Conservation (phyloP, 2,329 filamentous ascomycete genomes). For the Alternaria sp. region DNA sequence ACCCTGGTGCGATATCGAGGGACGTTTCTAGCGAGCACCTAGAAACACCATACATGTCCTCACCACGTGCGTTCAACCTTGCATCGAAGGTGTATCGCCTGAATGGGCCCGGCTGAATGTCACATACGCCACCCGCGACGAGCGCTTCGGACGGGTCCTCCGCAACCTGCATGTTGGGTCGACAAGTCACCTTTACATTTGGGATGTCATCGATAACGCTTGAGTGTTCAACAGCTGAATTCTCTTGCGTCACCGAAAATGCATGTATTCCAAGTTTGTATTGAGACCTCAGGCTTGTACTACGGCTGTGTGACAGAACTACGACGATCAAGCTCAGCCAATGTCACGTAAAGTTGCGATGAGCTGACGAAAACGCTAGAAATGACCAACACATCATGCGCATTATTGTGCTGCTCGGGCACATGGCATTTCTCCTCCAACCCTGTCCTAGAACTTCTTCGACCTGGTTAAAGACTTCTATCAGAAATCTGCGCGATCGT, state of each 20-base stretch:
- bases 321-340: neutral
- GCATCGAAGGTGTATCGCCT: neutral
- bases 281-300: neutral
- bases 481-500: conserved; percentile 6
- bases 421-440: neutral
- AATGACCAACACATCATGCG: neutral
- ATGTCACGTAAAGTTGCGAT: neutral
- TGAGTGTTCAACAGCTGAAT: neutral
- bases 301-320: neutral
- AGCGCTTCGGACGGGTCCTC: neutral
- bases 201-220: neutral
- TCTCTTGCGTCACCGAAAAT: neutral
- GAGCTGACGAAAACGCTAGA: neutral
- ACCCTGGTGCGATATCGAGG: neutral
- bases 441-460: neutral
- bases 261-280: neutral
- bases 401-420: neutral
- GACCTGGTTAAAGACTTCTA: neutral
- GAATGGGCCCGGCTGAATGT: conserved; percentile 32
- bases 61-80: conserved; percentile 1
- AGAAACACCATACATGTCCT: neutral
- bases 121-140: conserved; percentile 1
- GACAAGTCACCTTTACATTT: neutral
- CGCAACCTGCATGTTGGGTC: neutral
- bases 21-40: neutral